Conservation (phyloP, 2,329 filamentous ascomycete genomes). For the Aspergillus ustus region DNA sequence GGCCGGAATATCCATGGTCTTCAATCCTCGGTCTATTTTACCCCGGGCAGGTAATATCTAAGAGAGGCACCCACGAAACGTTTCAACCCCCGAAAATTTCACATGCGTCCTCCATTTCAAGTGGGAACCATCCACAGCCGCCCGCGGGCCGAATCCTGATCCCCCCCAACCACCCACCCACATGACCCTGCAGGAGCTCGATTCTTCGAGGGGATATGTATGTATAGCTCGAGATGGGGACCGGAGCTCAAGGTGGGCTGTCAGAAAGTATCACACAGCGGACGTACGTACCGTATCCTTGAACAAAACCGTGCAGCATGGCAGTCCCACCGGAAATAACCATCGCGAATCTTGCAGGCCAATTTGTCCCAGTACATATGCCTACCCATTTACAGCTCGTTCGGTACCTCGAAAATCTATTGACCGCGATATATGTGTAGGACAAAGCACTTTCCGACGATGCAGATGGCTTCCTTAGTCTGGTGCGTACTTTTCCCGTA, state of each 20-base stretch:
- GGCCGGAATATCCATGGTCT: too few relatives aligned
- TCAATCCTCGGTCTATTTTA: too few relatives aligned
- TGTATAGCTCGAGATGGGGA: neutral
- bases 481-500: neutral
- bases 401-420: neutral
- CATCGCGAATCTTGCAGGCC: neutral
- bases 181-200: neutral
- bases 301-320: neutral
- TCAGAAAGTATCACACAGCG: neutral
- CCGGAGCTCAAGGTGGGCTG: neutral
- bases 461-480: neutral
- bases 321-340: neutral
- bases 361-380: neutral
- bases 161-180: neutral
- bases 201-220: neutral
- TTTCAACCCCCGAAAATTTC: neutral
- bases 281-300: too few relatives aligned
- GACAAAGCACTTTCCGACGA: neutral
- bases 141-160: neutral
- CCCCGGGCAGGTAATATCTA: too few relatives aligned
- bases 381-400: neutral
- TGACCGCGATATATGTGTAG: neutral
- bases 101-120: neutral
- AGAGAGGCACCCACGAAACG: too few relatives aligned
- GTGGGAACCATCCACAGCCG: neutral